Base-by-base conservation (phyloP, 83 land plant species). In the Thuja plicata region DNA sequence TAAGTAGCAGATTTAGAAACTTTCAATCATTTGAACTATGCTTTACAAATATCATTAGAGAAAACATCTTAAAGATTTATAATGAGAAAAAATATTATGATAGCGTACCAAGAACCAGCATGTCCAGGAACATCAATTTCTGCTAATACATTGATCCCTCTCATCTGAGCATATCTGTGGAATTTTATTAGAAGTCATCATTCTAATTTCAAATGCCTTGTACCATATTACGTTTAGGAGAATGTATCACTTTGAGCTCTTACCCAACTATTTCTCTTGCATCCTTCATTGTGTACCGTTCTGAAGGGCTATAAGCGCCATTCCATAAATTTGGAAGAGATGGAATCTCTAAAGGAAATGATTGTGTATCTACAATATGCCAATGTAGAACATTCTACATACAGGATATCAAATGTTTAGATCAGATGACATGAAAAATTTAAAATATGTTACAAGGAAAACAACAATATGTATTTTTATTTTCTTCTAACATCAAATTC, bases 41-140 rank as follows among this genome's bases (percentile, higher is more conserved):
- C 13, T 46, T 46, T 46, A 30, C 2, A 83, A 27, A 83, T 46
- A 83, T 48, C 1, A 83, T n/a, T 41, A 24, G 48, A 46, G 7
- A 13, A 45, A 46, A 45, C 46, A 46, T n/a, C 50, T 24, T 83
- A 30, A 34, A n/a, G 9, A 46, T 27, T 82, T 45, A 45, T n/a
- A 57, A 70, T 11, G 30, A 81, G 66, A 74, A 41, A 55, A 27
- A 27, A 32, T 57, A 55, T 35, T 48, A 91, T 48, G 41, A 83
- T 32, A 50, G 9, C 87, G 0, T 96, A 97, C 99, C 99, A 97
- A 82, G 99, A 97, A 32, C n/a, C 88, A 91, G 98, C 98, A 93
- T 97, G 99, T 76, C 99, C 99, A 12, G 99, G 99, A 40, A 97
- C 97, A 95, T 98, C 99, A 81, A 98, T 87, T 91, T 98, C 99